These are phyloP conservation scores for Acacia confusa DNA, from an alignment of 306 rosid genomes.

Conservation along the genomic window DNA sequence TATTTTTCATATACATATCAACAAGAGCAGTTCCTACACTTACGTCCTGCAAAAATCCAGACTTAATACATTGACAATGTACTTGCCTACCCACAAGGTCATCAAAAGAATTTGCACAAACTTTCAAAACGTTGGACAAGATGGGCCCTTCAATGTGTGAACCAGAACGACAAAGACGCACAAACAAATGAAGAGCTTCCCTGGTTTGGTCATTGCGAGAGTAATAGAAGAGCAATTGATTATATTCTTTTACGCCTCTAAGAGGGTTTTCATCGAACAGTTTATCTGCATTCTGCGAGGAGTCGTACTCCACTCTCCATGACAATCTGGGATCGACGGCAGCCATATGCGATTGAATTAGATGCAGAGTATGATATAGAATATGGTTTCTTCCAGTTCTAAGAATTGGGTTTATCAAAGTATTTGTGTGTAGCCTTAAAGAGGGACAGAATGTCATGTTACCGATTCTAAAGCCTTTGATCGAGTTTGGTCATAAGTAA, in stretches of 20 bases:
- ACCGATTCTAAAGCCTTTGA: neutral
- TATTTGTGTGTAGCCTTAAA: slow-evolving; percentile 31
- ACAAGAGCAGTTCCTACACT: slow-evolving; percentile 76
- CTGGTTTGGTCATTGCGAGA: slow-evolving; percentile 44
- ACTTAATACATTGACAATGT: slow-evolving; percentile 69
- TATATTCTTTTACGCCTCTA: slow-evolving; percentile 36
- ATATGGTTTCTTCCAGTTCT: slow-evolving; percentile 18
- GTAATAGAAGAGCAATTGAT: slow-evolving; percentile 51
- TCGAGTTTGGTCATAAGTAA: neutral
- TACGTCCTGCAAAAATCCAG: slow-evolving; percentile 55
- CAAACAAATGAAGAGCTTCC: slow-evolving; percentile 52
- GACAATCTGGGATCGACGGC: neutral
- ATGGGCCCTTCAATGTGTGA: slow-evolving; percentile 45
- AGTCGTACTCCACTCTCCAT: neutral
- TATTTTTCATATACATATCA: slow-evolving; percentile 88
- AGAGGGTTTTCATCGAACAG: slow-evolving; percentile 62
- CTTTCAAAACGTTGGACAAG: slow-evolving; percentile 58
- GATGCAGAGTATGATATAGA: neutral
- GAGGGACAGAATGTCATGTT: slow-evolving; percentile 35
- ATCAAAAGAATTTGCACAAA: slow-evolving; percentile 55
- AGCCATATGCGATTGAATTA: neutral
- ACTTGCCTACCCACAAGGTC: slow-evolving; percentile 58
- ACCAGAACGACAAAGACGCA: slow-evolving; percentile 41
- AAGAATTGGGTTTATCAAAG: slow-evolving; percentile 31
- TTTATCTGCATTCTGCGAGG: slow-evolving; percentile 34